These are phyloP conservation scores for Dactylorhiza incarnata DNA, from an alignment of 106 monocot genomes.

Conservation along the genomic window DNA sequence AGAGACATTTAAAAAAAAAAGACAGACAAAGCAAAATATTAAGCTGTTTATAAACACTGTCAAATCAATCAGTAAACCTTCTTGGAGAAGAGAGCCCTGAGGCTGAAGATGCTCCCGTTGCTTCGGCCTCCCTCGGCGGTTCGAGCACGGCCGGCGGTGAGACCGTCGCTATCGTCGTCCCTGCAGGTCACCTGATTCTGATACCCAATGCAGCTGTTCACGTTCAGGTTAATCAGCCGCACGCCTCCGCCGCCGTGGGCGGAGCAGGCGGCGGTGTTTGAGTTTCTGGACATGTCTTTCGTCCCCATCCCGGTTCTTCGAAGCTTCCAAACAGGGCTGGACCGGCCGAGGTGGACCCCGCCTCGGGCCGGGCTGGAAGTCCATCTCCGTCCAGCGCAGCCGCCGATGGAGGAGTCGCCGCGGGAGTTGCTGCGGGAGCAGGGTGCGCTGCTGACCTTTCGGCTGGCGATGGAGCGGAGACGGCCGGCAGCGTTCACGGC, in stretches of 20 bases:
- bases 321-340: conserved; percentile 38
- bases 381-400: conserved; percentile 6
- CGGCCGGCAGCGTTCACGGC: neutral
- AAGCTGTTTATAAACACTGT: neutral
- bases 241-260: neutral
- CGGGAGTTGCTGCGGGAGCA: conserved; percentile 81
- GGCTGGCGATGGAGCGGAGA: conserved; percentile 7
- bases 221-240: conserved; percentile 7
- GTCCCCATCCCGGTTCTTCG: neutral
- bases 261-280: neutral
- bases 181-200: conserved; percentile 4
- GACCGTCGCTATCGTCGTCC: neutral
- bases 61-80: conserved; percentile 30
- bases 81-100: conserved; percentile 49
- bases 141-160: neutral
- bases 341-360: conserved; percentile 36
- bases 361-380: conserved; percentile 2
- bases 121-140: neutral
- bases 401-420: neutral
- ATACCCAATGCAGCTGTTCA: conserved; percentile 22
- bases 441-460: conserved; percentile 72
- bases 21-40: too few relatives aligned
- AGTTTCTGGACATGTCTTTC: neutral
- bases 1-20: too few relatives aligned
- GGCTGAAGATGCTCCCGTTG: conserved; percentile 19